phyloP scores from a whole-genome alignment of 2,329 filamentous ascomycete species.

The Colletotrichum tamarilloi region DNA sequence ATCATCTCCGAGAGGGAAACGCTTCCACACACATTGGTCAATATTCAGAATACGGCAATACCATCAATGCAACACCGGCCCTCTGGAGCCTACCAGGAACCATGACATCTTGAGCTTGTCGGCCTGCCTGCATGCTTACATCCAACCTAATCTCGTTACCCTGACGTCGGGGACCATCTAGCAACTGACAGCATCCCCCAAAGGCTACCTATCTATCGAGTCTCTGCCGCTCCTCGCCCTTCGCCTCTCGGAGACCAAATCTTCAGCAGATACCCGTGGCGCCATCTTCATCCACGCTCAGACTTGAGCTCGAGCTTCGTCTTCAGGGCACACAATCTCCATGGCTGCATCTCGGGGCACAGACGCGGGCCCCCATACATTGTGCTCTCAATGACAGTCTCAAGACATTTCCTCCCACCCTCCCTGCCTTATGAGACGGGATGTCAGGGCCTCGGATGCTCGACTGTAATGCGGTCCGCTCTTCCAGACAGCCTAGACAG shows the following conservation, averaged over 20 bases:
- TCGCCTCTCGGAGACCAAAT: slow-evolving; percentile 25
- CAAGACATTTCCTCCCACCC: not conserved
- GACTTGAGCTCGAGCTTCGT: slow-evolving; percentile 6
- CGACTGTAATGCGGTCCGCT: slow-evolving; percentile 10
- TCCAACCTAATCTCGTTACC: slow-evolving; percentile 17
- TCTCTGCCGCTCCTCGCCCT: slow-evolving; percentile 2
- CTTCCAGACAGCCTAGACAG: not conserved
- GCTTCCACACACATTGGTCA: not conserved
- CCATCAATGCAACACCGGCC: not conserved
- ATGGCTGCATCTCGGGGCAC: not conserved
- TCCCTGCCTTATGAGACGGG: slow-evolving; percentile 26
- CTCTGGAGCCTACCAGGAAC: not conserved
- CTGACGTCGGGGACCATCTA: slow-evolving; percentile 1
- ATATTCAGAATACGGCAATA: not conserved
- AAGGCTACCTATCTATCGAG: too few relatives aligned
- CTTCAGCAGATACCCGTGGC: slow-evolving; percentile 25
- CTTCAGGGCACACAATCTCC: slow-evolving; percentile 5
- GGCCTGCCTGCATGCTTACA: not conserved
- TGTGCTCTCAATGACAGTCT: slow-evolving; percentile 1
- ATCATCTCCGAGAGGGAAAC: not conserved
- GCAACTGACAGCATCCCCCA: not conserved
- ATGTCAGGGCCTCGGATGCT: slow-evolving; percentile 33
- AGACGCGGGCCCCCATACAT: not conserved
- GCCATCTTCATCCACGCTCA: slow-evolving; percentile 2
- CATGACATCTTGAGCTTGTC: not conserved